These are phyloP conservation scores for Spiraea crenata DNA, from an alignment of 331 rosid genomes.

Conservation along the genomic window DNA sequence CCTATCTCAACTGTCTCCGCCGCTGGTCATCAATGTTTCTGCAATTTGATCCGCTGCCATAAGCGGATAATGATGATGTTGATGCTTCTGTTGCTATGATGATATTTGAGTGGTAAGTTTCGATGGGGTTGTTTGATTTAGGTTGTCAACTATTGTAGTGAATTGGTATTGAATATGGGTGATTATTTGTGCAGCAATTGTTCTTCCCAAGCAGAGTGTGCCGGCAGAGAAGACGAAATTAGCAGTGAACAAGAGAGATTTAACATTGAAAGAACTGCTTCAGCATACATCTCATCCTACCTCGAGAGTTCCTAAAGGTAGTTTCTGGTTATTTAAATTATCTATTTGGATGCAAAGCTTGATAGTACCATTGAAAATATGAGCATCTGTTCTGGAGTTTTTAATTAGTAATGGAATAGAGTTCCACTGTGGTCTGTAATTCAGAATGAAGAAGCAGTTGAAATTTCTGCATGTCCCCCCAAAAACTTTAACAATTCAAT, in stretches of 20 bases:
- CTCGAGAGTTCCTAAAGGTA: constrained; percentile 92
- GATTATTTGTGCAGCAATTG: constrained; percentile 51
- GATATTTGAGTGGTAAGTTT: no score
- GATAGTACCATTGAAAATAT: background rate
- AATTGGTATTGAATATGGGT: background rate
- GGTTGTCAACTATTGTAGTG: constrained; percentile 1
- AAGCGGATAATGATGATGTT: no score
- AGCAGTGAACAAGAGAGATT: constrained; percentile 84
- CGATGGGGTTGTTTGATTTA: background rate
- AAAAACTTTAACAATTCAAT: no score
- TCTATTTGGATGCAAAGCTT: background rate
- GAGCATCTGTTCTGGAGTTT: background rate
- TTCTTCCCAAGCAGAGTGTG: constrained; percentile 90
- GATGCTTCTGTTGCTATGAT: no score
- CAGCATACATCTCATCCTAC: constrained; percentile 86
- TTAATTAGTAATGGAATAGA: no score
- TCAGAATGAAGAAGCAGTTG: no score
- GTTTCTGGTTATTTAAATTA: background rate
- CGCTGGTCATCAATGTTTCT: no score
- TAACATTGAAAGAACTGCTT: constrained; percentile 91
- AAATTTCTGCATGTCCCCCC: no score
- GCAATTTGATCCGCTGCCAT: no score
- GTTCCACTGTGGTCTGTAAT: no score
- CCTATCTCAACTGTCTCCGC: no score
- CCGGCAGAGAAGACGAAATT: constrained; percentile 77